Evolutionary conservation across 805 yeast species (phyloP), one percentile per base, ranked within the genome.

Genomic region (Metschnikowia borealis): DNA sequence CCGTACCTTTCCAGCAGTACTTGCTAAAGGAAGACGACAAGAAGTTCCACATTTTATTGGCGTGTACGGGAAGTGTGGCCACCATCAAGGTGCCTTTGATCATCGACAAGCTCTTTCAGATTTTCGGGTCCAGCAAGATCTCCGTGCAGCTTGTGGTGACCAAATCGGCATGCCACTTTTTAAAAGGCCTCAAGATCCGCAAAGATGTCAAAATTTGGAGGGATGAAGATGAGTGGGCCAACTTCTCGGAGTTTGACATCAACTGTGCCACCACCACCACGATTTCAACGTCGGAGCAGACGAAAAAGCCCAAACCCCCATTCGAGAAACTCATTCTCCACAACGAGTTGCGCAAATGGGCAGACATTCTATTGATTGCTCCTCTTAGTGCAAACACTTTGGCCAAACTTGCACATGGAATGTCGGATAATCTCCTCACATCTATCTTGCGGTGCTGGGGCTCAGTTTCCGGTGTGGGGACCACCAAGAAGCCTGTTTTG

Each of bases 11-110:
- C 59, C 84, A 84, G 31, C 83, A 86, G 56, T 87, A 82, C 63
- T 73, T 87, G 51, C 79, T 81, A 49, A 83, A 82, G 59, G 59
- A 62, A 39, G 94, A 89, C 63, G 96, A 89, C 64, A 87, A 84
- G 40, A 91, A 90, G 62, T 76, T 89, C 50, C 99, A 94, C 66
- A 84, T 94, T 40, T 73, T 94, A 50, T 74, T 94, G 39, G 99
- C 95, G 17, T 96, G 95, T 17, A 89, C 98, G 1, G 99, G 99
- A 1, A 87, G 96, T 1, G 97, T 94, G 3, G 99, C 99, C 5
- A 89, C 98, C 2, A 89, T 94, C 55, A 94, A 94, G 66, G 84
- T 94, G 20, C 96, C 97, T 0, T 67, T 86, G 56, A 89, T 94
- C 37, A 89, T 94, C 56, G 96, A 86, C 62, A 89, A 89, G 65